These are phyloP conservation scores for Amanita jacksonii DNA, from an alignment of 768 basidiomycete species.

Conservation along the genomic window DNA sequence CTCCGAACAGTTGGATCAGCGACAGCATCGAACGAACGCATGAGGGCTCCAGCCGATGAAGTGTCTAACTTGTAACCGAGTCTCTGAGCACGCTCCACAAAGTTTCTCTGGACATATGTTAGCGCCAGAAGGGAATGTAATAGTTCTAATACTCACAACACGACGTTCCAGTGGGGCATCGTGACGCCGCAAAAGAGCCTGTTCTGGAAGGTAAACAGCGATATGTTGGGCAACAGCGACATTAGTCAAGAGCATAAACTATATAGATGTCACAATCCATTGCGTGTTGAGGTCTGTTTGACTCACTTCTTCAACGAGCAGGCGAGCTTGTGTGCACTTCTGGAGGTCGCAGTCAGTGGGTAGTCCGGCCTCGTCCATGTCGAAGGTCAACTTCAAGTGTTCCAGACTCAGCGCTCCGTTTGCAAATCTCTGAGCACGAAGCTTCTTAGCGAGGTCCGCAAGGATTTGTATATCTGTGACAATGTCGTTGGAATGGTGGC, in stretches of 20 bases:
- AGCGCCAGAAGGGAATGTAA: constrained; percentile 8
- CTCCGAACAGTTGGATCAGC: constrained; percentile 62
- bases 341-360: constrained; percentile 73
- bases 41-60: constrained; percentile 69
- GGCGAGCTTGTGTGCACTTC: constrained; percentile 61
- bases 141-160: constrained; percentile 40
- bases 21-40: constrained; percentile 75
- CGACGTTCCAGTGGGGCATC: constrained; percentile 90
- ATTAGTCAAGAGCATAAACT: constrained; percentile 96
- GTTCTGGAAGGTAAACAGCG: constrained; percentile 91
- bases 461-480: constrained; percentile 70
- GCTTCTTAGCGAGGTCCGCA: constrained; percentile 57
- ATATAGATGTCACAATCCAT: neutral
- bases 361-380: constrained; percentile 66
- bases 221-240: constrained; percentile 86
- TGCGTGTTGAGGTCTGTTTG: constrained; percentile 1
- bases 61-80: constrained; percentile 79
- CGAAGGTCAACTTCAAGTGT: constrained; percentile 64
- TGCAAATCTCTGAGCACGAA: constrained; percentile 66
- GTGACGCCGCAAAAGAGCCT: constrained; percentile 92
- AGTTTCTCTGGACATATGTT: constrained; percentile 44
- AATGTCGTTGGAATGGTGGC: constrained; percentile 51
- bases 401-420: constrained; percentile 71
- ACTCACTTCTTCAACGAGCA: constrained; percentile 80
- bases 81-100: constrained; percentile 72